Conservation (phyloP, 129 eudicot genomes). For the Lactuca saligna region DNA sequence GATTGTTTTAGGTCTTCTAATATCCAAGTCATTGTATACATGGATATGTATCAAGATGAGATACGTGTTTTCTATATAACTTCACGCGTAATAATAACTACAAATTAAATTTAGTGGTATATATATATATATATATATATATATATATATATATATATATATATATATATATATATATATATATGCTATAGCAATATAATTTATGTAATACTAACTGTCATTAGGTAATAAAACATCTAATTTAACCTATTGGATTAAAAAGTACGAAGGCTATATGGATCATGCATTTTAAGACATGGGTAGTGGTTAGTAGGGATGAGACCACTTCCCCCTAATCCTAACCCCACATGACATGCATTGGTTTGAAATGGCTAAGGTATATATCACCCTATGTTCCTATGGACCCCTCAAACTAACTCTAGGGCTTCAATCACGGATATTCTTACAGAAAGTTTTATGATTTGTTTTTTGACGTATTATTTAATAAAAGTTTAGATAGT, state of each 20-base stretch:
- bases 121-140: not conserved
- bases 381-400: slow-evolving; percentile 20
- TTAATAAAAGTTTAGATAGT: not conserved
- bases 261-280: slow-evolving; percentile 24
- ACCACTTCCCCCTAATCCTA: slow-evolving; percentile 33
- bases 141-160: not conserved
- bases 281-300: slow-evolving; percentile 18
- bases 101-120: not conserved
- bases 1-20: not conserved
- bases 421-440: slow-evolving; percentile 3
- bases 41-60: not conserved
- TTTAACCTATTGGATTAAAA: not conserved
- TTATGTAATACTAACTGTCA: not conserved
- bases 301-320: slow-evolving; percentile 29
- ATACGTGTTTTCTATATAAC: not conserved
- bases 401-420: slow-evolving; percentile 27
- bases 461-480: not conserved
- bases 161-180: not conserved
- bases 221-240: not conserved
- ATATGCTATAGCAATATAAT: not conserved
- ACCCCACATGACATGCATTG: slow-evolving; percentile 48
- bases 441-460: not conserved
- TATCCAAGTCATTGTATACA: not conserved
- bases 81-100: not conserved
- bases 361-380: slow-evolving; percentile 36